Evolutionary conservation across 305 asterid genomes (phyloP).

Genomic region (Fraxinus ornus): DNA sequence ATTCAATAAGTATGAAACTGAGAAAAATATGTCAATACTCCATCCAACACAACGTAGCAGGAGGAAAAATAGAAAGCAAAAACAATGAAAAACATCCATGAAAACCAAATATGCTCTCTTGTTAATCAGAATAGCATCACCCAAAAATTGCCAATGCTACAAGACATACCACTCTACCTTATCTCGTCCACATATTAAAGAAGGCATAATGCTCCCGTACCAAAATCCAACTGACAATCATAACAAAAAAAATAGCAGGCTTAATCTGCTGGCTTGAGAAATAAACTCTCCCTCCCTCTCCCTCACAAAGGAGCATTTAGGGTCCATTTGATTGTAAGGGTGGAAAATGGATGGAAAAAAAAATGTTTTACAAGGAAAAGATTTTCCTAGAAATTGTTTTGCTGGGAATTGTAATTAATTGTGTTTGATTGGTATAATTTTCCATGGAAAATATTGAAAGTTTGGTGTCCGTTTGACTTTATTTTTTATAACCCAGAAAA

Average conservation of each 20-base stretch:
- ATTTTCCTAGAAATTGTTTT: too few species aligned
- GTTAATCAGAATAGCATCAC: not conserved
- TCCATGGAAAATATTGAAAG: too few species aligned
- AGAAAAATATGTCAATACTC: not conserved
- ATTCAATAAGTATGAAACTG: slow-evolving; percentile 6
- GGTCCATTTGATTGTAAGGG: too few species aligned
- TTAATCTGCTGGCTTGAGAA: not conserved
- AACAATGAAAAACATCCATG: not conserved
- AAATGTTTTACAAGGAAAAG: too few species aligned
- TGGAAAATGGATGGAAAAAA: too few species aligned
- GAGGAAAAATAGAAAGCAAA: not conserved
- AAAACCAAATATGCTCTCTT: not conserved
- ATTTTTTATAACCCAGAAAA: too few species aligned
- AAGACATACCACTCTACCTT: not conserved
- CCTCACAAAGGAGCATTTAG: not conserved
- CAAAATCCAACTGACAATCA: not conserved
- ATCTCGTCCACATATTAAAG: not conserved
- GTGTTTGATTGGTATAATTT: too few species aligned
- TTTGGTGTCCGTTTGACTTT: too few species aligned
- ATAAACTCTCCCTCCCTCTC: not conserved
- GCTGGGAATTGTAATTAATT: too few species aligned
- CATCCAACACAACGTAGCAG: not conserved
- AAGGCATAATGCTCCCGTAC: not conserved
- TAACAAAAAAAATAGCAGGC: not conserved
- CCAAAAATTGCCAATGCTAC: not conserved